These are phyloP conservation scores for Podospora didyma DNA, from an alignment of 495 filamentous ascomycete genomes.

Conservation along the genomic window DNA sequence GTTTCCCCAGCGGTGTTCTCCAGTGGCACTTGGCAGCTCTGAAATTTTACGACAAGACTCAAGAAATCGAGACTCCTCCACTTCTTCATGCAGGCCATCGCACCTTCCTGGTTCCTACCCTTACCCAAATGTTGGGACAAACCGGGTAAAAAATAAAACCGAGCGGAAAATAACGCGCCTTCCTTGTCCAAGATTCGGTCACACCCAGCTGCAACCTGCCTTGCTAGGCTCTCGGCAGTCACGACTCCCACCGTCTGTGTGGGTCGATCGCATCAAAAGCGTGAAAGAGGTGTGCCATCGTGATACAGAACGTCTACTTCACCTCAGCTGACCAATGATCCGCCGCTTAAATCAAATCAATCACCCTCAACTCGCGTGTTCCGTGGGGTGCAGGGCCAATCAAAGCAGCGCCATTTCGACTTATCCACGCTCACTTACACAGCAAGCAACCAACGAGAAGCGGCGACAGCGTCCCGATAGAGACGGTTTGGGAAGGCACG, in stretches of 20 bases:
- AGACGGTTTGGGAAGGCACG: too few species aligned
- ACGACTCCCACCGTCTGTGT: background rate
- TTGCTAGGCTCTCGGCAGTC: background rate
- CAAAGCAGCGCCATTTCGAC: slow-evolving; percentile 12
- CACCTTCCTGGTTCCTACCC: background rate
- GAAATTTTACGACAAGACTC: too few species aligned
- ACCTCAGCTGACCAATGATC: slow-evolving; percentile 14
- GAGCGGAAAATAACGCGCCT: background rate
- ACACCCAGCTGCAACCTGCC: background rate
- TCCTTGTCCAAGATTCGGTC: background rate
- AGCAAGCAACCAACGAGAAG: background rate
- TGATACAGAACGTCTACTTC: background rate
- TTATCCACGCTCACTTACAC: background rate
- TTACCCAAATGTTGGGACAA: background rate
- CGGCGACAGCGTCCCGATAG: background rate
- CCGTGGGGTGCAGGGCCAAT: slow-evolving; percentile 10
- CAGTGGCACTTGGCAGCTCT: too few species aligned
- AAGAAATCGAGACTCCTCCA: background rate
- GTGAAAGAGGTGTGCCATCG: background rate
- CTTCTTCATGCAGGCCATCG: background rate
- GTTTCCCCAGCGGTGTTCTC: background rate
- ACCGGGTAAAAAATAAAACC: too few species aligned
- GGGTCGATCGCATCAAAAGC: background rate
- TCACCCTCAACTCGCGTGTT: slow-evolving; percentile 10
- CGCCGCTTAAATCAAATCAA: slow-evolving; percentile 16